Evolutionary conservation across 2,329 filamentous ascomycete genomes (phyloP).

Genomic region (Pyrenophora graminea): DNA sequence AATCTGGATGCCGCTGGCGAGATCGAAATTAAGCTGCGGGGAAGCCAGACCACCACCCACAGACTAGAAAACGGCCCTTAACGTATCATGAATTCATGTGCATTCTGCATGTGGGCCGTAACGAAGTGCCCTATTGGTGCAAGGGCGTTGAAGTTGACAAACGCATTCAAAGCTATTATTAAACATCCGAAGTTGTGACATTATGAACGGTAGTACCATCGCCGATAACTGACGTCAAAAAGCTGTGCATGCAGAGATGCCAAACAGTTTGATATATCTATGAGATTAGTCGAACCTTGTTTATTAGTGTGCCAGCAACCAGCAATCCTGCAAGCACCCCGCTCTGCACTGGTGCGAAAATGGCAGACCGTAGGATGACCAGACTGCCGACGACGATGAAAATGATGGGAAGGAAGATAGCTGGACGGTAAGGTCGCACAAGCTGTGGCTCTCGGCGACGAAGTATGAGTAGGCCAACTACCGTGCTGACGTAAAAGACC

Average conservation of each 20-base stretch:
- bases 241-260: background rate
- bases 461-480: constrained; percentile 62
- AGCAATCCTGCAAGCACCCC: constrained; percentile 58
- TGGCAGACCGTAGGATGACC: constrained; percentile 62
- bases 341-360: constrained; percentile 62
- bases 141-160: too few species aligned
- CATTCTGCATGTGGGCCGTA: background rate
- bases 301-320: constrained; percentile 53
- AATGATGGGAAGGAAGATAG: constrained; percentile 55
- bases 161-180: background rate
- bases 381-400: constrained; percentile 65
- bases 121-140: background rate
- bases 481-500: constrained; percentile 67
- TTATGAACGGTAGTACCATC: background rate
- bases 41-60: background rate
- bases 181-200: background rate
- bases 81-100: background rate
- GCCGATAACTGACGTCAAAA: background rate
- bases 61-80: constrained; percentile 4
- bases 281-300: constrained; percentile 22
- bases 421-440: constrained; percentile 60
- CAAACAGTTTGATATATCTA: background rate
- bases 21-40: constrained; percentile 6
- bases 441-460: constrained; percentile 61
- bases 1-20: background rate